Evolutionary conservation across 1,284 basidiomycete species (phyloP).

Genomic region (Vanrija humicola): DNA sequence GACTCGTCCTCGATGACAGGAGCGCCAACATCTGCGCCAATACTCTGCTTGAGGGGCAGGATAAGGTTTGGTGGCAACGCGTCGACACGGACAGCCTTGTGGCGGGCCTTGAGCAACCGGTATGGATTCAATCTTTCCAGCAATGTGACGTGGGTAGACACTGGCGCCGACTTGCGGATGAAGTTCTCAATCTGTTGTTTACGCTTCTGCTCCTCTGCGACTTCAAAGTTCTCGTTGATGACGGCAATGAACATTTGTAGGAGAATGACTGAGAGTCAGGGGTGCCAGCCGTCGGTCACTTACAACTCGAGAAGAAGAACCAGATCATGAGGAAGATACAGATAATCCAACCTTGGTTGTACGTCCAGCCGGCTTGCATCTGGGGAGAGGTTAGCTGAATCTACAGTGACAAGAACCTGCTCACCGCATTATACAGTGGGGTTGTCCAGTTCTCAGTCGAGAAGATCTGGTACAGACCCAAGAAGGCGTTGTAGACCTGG

Average conservation of each 20-base stretch:
- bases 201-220: conserved; percentile 87
- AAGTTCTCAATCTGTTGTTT: conserved; percentile 68
- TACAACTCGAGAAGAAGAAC: conserved; percentile 91
- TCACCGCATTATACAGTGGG: conserved; percentile 67
- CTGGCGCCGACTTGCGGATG: conserved; percentile 50
- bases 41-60: conserved; percentile 68
- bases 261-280: conserved; percentile 68
- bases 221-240: conserved; percentile 79
- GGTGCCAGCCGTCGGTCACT: conserved; percentile 41
- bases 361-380: conserved; percentile 58
- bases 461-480: conserved; percentile 84
- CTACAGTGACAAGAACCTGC: background rate
- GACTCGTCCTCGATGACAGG: conserved; percentile 1
- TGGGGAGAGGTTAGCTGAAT: conserved; percentile 5
- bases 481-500: conserved; percentile 82
- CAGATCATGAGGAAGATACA: conserved; percentile 76
- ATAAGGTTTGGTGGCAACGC: conserved; percentile 67
- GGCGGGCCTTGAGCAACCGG: conserved; percentile 67
- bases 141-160: conserved; percentile 58
- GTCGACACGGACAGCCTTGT: conserved; percentile 68
- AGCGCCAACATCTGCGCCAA: conserved; percentile 60
- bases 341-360: conserved; percentile 69
- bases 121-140: conserved; percentile 81
- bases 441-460: conserved; percentile 94
- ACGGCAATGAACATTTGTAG: conserved; percentile 98